Percentiles rank a stretch among this genome's conserved stretches.
phyloP scores from a whole-genome alignment of 2,329 filamentous ascomycete genomes.

The Coniochaeta sp. region DNA sequence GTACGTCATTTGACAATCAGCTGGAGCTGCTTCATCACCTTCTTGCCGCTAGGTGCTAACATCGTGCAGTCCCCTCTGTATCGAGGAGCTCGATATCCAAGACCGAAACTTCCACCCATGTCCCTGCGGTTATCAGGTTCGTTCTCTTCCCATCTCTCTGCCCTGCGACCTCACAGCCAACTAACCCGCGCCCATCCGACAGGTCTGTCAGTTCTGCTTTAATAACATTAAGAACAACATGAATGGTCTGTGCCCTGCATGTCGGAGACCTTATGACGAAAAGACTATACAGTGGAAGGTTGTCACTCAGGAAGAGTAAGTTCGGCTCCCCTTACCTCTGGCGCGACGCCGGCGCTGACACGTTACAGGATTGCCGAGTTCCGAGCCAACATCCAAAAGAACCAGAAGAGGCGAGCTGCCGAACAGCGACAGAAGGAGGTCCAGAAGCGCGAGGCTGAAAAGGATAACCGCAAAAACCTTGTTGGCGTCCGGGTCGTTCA shows the following conservation, averaged over 20 bases:
- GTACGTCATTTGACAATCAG: constrained; percentile 31
- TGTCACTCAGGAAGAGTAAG: constrained; percentile 89
- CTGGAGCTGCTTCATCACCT: constrained; percentile 5
- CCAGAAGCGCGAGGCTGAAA: constrained; percentile 93
- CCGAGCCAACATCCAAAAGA: constrained; percentile 73
- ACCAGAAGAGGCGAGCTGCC: constrained; percentile 83
- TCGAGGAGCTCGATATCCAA: constrained; percentile 96
- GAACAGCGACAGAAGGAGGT: constrained; percentile 85
- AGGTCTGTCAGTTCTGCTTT: constrained; percentile 99
- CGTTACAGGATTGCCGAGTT: constrained; percentile 59
- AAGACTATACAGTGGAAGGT: constrained; percentile 96
- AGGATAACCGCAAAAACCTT: constrained; percentile 89
- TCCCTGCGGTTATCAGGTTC: constrained; percentile 95
- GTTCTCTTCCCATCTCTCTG: constrained; percentile 12
- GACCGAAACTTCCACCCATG: constrained; percentile 96
- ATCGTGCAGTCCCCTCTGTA: constrained; percentile 74
- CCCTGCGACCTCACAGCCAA: constrained; percentile 2
- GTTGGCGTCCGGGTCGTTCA: constrained; percentile 93
- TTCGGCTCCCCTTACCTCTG: constrained; percentile 11
- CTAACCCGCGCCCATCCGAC: constrained; percentile 3
- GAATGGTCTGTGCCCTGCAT: constrained; percentile 96
- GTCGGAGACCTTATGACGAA: constrained; percentile 89
- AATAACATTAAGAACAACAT: constrained; percentile 99
- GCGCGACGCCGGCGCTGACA: background rate
- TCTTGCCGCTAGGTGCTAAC: background rate